A percentile compares a stretch with the other conserved stretches of the same genome.
phyloP scores from a whole-genome alignment of 2,329 filamentous ascomycete genomes.

The Aspergillus bombycis region DNA sequence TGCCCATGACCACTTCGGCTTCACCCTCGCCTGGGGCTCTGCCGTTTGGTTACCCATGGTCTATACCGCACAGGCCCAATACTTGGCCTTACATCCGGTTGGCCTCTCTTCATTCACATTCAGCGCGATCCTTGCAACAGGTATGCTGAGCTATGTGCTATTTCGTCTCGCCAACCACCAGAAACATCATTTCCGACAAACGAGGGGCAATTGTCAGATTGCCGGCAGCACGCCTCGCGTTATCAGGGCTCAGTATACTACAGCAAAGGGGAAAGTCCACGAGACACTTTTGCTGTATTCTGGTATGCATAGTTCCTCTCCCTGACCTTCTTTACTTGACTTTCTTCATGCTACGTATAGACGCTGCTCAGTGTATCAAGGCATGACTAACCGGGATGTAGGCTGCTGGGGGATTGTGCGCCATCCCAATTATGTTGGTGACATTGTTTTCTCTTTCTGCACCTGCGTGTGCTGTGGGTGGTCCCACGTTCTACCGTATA shows the following conservation, averaged over 20 bases:
- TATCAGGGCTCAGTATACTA: slow-evolving; percentile 8
- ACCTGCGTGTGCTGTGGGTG: slow-evolving; percentile 47
- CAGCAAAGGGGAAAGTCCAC: slow-evolving; percentile 43
- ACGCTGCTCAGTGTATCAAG: no score
- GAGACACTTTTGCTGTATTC: slow-evolving; percentile 44
- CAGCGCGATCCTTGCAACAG: background rate
- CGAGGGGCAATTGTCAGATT: background rate
- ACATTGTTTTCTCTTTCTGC: slow-evolving; percentile 44
- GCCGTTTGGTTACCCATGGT: slow-evolving; percentile 50
- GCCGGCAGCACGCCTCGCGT: background rate
- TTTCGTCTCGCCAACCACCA: slow-evolving; percentile 10
- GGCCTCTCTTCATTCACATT: slow-evolving; percentile 4
- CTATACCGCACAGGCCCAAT: slow-evolving; percentile 55
- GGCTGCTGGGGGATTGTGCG: slow-evolving; percentile 42
- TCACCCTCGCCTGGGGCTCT: slow-evolving; percentile 51
- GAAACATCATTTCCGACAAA: slow-evolving; percentile 4
- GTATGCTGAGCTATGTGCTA: slow-evolving; percentile 1
- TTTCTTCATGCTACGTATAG: no score
- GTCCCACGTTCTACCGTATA: slow-evolving; percentile 47
- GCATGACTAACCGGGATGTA: no score
- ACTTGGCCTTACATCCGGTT: slow-evolving; percentile 48
- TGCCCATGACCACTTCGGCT: slow-evolving; percentile 48
- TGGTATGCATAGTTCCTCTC: slow-evolving; percentile 19
- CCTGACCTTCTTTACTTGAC: no score
- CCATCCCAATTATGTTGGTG: slow-evolving; percentile 48